Base-by-base conservation (phyloP, 345 rosid genomes). In the Sisymbrium altissimum region DNA sequence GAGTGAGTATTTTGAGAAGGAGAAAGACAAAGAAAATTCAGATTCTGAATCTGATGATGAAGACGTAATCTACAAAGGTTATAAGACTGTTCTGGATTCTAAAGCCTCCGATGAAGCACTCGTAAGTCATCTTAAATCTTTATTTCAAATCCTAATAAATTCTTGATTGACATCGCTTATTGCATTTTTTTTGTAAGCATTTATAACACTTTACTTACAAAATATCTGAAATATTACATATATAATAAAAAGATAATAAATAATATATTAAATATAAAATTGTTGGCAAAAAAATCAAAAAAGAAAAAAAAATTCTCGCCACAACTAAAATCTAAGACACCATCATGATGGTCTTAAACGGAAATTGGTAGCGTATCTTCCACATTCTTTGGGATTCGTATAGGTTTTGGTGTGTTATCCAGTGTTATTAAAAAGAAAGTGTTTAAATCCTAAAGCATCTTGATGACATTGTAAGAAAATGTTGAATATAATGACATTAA, bases 101-200 rank as follows among this genome's bases (percentile, higher is more conserved):
- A 89, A 93, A 84, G 83, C 92, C 3, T 79, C 33, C 4, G 98
- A 93, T 67, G 96, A 91, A 77, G 82, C 88, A 56, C 81, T 86
- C 5, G 97, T 88, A 72, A 73, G 85, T 70, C 68, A 3, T 23
- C 70, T 12, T 23, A 23, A 29, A 27, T n/a, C 3, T 30, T 36
- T 64, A 2, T 43, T 30, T 14, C 15, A 11, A 48, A 45, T 21
- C 13, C 13, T 4, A 33, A 15, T 43, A n/a, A n/a, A n/a, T 19
- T 70, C 33, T 44, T 69, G 7, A 68, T 13, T 27, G 30, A 41
- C 41, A 68, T 68, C 2, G 14, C 3, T n/a, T 39, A n/a, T 33
- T 15, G 35, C 25, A 23, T 23, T 27, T n/a, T n/a, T 0, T 63
- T 44, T 30, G 25, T 43, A 5, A 43, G 21, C 23, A 43, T 38